These are phyloP conservation scores for Cucurbitaria berberidis DNA, from an alignment of 2,329 filamentous ascomycete species.

Conservation along the genomic window DNA sequence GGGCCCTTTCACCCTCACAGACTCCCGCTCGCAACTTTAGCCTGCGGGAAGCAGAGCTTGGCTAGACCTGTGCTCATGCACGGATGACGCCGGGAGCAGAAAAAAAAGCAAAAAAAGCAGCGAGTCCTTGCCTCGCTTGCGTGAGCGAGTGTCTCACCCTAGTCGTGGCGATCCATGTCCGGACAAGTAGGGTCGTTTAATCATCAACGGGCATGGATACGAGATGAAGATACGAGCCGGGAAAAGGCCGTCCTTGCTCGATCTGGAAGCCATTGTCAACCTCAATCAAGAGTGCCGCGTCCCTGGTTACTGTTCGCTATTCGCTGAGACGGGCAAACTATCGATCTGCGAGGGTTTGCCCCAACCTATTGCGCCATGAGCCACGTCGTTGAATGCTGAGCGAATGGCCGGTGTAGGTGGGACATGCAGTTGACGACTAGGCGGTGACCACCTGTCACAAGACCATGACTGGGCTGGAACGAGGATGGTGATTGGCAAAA, in stretches of 20 bases:
- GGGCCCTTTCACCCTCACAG: slow-evolving; percentile 37
- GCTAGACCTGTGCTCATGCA: slow-evolving; percentile 34
- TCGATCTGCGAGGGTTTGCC: slow-evolving; percentile 10
- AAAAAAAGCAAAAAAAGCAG: slow-evolving; percentile 38
- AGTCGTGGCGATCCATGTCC: slow-evolving; percentile 24
- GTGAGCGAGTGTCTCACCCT: slow-evolving; percentile 25
- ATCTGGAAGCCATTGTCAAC: slow-evolving; percentile 23
- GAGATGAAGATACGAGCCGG: slow-evolving; percentile 32
- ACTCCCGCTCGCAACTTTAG: slow-evolving; percentile 44
- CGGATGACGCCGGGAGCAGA: slow-evolving; percentile 41
- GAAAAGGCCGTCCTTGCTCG: slow-evolving; percentile 28
- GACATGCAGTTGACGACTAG: slow-evolving; percentile 14
- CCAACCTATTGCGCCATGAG: slow-evolving; percentile 31
- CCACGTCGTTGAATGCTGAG: slow-evolving; percentile 26
- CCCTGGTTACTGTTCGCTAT: background rate
- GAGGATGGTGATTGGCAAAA: slow-evolving; percentile 39
- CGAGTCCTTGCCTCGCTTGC: slow-evolving; percentile 38
- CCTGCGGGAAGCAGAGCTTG: slow-evolving; percentile 43
- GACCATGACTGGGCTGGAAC: slow-evolving; percentile 20
- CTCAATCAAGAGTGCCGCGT: slow-evolving; percentile 15
- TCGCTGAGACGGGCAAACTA: slow-evolving; percentile 2
- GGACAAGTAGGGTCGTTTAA: slow-evolving; percentile 26
- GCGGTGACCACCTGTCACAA: slow-evolving; percentile 34
- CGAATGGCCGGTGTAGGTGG: slow-evolving; percentile 18
- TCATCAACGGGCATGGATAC: slow-evolving; percentile 40